Evolutionary conservation across 208 protist species (phyloP), one percentile per base, ranked within the genome.

Genomic region (Trypanosoma mega): DNA sequence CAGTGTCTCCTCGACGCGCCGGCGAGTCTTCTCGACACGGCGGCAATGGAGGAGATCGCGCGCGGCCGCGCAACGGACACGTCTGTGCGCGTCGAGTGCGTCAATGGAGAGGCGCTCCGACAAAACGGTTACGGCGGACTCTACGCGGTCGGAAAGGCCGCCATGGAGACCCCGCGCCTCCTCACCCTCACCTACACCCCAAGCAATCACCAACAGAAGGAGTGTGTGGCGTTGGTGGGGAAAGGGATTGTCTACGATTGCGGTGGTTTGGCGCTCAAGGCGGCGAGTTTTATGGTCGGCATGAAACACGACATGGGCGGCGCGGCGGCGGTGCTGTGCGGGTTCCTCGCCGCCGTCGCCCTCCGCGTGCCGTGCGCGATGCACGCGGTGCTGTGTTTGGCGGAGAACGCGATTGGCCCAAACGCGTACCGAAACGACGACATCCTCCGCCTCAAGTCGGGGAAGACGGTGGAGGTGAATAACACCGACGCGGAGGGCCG

Each of bases 231-330:
- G 23, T 75, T 90, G 44, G 84, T 91, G 33, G 91, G 91, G 46
- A 97, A 96, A 49, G 92, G 87, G 27, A 76, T 96, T 51, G 82
- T 90, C 48, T 97, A 94, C 69, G 92, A 97, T 63, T 85, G 78
- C 52, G 92, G 92, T 70, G 92, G 92, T 63, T 72, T 97, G 14
- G 66, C 78, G 2, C 68, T 97, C 3, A 97, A 97, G 74, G 70
- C 80, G 8, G 53, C 75, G 4, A 50, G 41, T 24, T 63, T 76
- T 62, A 97, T 96, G 91, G 72, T 68, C 21, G 79, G 77, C 47
- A 97, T 97, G 92, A 97, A 94, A 64, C 76, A 68, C 11, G 92
- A 97, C 52, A 96, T 96, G 89, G 92, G 85, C 20, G 88, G 92
- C 33, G 66, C 87, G 4, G 90, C 85, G 16, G 85, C 73, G 21